Evolutionary conservation across 2,329 filamentous ascomycete genomes (phyloP), one percentile per base, ranked within the genome.

Genomic region (Ploettnerulaceae sp.): DNA sequence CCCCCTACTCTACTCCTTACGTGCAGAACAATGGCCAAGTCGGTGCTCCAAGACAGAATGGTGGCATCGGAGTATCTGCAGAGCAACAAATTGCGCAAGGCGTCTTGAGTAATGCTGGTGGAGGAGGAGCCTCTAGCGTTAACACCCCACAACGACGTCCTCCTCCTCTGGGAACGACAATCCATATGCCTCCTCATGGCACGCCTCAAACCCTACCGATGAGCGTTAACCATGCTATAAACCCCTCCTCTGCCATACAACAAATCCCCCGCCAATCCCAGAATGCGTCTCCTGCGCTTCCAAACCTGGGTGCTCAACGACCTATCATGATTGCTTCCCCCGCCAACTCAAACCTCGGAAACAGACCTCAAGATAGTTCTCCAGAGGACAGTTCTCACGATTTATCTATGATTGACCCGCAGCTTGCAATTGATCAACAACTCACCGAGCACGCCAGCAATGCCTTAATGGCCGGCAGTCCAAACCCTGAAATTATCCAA

Each of bases 31-130:
- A 56, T 49, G 46, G 49, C 12, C 57, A 55, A 40, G 39, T 51
- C 17, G 51, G 45, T 22, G 42, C 51, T 9, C 40, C 56, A 14
- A 48, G 59, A 31, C 56, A 58, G 35, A 60, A 59, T 57, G 53
- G 51, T 21, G 53, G 45, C 35, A 48, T 37, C 33, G 56, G 53
- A 42, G 54, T 59, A 9, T 62, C 60, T 36, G 61, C 60, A 36
- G 61, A 64, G 43, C 61, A 63, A 48, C 61, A 64, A 52, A 64
- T 64, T 53, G 60, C 60, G 18, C 59, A 61, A 48, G 61, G 61
- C 32, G 53, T 62, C 47, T 51, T 64, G 53, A 59, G 60, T 39
- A 60, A 58, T 40, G 17, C 55, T 4, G 49, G 57, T 18, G 29
- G 52, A 11, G 54, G 49, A n/a, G n/a, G n/a, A n/a, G n/a, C n/a